Evolutionary conservation across 345 rosid genomes (phyloP), one percentile per base, ranked within the genome.

Genomic region (Diplotaxis tenuifolia): DNA sequence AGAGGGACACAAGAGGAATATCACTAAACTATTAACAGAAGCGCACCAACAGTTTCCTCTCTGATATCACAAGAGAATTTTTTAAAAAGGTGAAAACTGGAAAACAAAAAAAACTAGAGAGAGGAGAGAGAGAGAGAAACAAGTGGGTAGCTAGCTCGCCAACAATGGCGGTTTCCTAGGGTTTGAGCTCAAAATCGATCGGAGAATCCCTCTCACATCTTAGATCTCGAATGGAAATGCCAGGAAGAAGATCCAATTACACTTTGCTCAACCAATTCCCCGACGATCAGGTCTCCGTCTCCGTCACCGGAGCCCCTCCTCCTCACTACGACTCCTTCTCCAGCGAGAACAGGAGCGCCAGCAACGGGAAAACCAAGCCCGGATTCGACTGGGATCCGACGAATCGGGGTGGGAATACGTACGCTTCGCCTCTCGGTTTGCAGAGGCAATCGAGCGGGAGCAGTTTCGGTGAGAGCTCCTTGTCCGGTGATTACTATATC

Each of bases 381-480:
- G 92, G 81, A 67, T 80, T 83, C 36, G 97, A 91, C 49, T 94
- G 96, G 95, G 95, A 91, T 58, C 79, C 79, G 34, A 45, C 82
- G 1, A 85, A 70, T 64, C 85, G 97, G 50, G 82, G 72, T 58
- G 86, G 88, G 70, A 86, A 62, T 79, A 21, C 78, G 72, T 87
- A 75, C 23, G 58, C 86, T 7, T 79, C 86, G 18, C 84, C 96
- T 58, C 68, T 85, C 71, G 95, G 87, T 29, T 70, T 92, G 67
- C 98, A 96, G 76, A 82, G 98, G 81, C 94, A 92, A 74, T 92
- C 98, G 29, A 96, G 99, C 79, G 98, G 98, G 76, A 92, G 99
- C 47, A 96, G 99, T 77, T 90, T 92, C 68, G 97, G 94, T 3
- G 99, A 89, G 84, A 86, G 99, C 79, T 87, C 99, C 16, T 77